Evolutionary conservation across 2,329 filamentous ascomycete species (phyloP).

Genomic region (Akanthomyces dipterigenus): DNA sequence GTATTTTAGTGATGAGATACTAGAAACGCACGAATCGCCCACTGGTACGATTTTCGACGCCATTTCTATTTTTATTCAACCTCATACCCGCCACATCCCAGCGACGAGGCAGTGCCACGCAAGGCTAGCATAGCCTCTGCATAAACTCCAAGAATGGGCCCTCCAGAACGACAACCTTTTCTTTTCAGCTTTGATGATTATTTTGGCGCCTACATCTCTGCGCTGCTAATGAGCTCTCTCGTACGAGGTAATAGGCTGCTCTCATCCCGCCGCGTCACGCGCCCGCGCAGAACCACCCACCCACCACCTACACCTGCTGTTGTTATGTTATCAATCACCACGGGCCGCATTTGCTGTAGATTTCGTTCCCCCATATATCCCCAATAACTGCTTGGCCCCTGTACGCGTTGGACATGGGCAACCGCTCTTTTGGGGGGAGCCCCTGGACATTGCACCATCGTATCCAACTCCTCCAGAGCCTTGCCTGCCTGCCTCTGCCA

Average conservation of each 20-base stretch:
- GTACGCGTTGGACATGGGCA: neutral
- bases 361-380: neutral
- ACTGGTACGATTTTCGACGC: neutral
- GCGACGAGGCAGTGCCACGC: too few relatives aligned
- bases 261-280: too few relatives aligned
- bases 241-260: too few relatives aligned
- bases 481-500: neutral
- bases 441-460: neutral
- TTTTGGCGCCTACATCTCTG: too few relatives aligned
- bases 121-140: neutral
- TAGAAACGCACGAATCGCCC: too few relatives aligned
- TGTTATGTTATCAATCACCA: neutral
- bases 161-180: neutral
- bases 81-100: neutral
- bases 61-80: neutral
- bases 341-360: neutral
- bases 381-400: too few relatives aligned
- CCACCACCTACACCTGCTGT: too few relatives aligned
- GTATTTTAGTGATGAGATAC: too few relatives aligned
- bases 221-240: too few relatives aligned
- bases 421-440: neutral
- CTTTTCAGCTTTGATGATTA: too few relatives aligned
- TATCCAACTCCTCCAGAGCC: neutral
- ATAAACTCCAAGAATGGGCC: neutral
- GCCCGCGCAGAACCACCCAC: too few relatives aligned